Evolutionary conservation across 2,329 filamentous ascomycete species (phyloP).

Genomic region (Cordyceps tenuipes): DNA sequence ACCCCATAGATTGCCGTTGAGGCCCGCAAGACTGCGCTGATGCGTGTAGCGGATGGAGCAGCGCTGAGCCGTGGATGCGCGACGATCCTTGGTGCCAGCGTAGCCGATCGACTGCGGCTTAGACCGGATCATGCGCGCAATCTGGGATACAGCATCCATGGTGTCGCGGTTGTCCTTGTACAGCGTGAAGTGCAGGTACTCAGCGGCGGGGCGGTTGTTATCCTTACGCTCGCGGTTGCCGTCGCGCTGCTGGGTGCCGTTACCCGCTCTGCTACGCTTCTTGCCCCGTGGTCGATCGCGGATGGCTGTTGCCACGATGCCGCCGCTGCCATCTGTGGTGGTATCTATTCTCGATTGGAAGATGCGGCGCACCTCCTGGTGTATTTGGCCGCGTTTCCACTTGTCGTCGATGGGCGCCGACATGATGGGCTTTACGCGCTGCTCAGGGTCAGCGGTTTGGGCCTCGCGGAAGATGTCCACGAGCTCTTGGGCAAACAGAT

Average conservation of each 20-base stretch:
- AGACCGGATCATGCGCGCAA: conserved; percentile 65
- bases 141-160: conserved; percentile 76
- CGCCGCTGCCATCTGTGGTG: conserved; percentile 47
- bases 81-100: conserved; percentile 84
- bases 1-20: conserved; percentile 57
- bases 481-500: conserved; percentile 31
- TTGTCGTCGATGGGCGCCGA: conserved; percentile 38
- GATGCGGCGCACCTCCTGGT: conserved; percentile 64
- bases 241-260: conserved; percentile 14
- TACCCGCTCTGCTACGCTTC: conserved; percentile 16
- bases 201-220: conserved; percentile 39
- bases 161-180: conserved; percentile 98
- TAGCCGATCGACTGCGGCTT: conserved; percentile 65
- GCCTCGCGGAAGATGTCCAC: conserved; percentile 33
- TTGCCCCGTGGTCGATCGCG: conserved; percentile 32
- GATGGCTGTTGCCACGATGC: conserved; percentile 60
- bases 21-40: conserved; percentile 50
- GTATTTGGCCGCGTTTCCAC: conserved; percentile 37
- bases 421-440: conserved; percentile 24
- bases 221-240: conserved; percentile 21
- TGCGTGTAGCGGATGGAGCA: conserved; percentile 54
- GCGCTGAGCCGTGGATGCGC: conserved; percentile 77
- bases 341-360: conserved; percentile 76
- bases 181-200: conserved; percentile 82
- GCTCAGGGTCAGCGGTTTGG: conserved; percentile 21